Conservation (phyloP, 169 alveolate genomes). For the Eimeria sp. region DNA sequence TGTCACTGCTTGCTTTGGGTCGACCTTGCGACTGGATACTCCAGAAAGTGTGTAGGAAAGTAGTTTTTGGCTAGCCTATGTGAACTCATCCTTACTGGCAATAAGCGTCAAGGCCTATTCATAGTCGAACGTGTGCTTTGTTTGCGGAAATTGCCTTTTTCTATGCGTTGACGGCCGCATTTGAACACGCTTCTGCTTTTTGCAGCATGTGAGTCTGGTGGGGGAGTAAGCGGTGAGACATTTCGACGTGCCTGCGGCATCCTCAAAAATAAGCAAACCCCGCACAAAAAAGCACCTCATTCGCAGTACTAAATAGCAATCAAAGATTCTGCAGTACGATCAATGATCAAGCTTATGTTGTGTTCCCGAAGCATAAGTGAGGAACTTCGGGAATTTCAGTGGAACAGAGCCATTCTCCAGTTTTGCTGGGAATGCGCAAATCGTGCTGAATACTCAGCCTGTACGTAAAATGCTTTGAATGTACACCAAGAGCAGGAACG, state of each 20-base stretch:
- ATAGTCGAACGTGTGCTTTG: not conserved
- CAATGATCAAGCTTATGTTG: not conserved
- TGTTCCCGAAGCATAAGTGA: not conserved
- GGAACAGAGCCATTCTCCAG: not conserved
- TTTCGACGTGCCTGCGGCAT: not conserved
- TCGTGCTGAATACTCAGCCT: constrained; percentile 11
- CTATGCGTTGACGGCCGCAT: not conserved
- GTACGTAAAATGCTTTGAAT: not conserved
- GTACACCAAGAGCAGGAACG: not conserved
- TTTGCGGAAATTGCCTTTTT: not conserved
- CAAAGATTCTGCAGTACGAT: not conserved
- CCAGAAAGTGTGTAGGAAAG: not conserved
- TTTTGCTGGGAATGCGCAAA: not conserved
- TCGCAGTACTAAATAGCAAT: not conserved
- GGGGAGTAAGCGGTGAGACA: not conserved
- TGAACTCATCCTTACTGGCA: not conserved
- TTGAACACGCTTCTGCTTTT: not conserved
- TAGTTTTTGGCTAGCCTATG: not conserved
- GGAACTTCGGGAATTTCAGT: not conserved
- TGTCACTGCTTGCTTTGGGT: no score
- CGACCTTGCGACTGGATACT: not conserved
- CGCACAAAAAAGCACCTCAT: not conserved
- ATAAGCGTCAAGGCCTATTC: not conserved
- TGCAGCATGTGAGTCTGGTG: constrained; percentile 23
- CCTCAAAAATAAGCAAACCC: not conserved